Evolutionary conservation across 805 yeast species (phyloP), one percentile per base, ranked within the genome.

Genomic region (Kodamaea nitidulidarum): DNA sequence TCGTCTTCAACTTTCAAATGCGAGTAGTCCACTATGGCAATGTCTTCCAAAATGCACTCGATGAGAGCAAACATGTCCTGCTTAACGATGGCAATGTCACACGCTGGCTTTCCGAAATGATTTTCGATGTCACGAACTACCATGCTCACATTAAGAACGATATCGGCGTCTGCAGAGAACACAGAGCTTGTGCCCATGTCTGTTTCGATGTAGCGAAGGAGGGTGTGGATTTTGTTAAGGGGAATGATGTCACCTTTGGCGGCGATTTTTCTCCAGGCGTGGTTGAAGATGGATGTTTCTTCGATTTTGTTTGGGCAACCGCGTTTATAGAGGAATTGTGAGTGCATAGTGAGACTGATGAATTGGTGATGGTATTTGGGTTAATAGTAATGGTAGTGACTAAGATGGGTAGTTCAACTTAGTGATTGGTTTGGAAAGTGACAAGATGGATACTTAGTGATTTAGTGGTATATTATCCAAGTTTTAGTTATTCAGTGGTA

Each of bases 11-110:
- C 39, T 14, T 41, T 37, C 24, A 35, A 35, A 16, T 41, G 38
- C 21, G 35, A 32, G 21, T 38, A 39, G 37, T 53, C 57, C 21
- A 50, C 38, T 11, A 55, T 32, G 32, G 47, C 45, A 40, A 56
- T 36, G 24, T 48, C 57, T 16, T 44, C 42, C 21, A 56, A 48
- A 2, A 44, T 30, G 22, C 41, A 33, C 24, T 30, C 40, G 12
- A 51, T 24, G 6, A 52, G 38, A 10, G 41, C 42, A 17, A 44
- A 42, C 44, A 50, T 46, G 20, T 49, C 49, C 7, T 25, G 22
- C 34, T 45, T 28, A 15, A 42, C 28, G 12, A 45, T 27, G 30
- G 45, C 31, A 20, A 39, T 36, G 26, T 36, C 40, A 12, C 32
- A 28, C 30, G 40, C 16, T 9, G 22, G 17, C 20, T 39, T 31